phyloP scores from a whole-genome alignment of 108 stramenopile species.

The Cyclostephanos invisitatus region DNA sequence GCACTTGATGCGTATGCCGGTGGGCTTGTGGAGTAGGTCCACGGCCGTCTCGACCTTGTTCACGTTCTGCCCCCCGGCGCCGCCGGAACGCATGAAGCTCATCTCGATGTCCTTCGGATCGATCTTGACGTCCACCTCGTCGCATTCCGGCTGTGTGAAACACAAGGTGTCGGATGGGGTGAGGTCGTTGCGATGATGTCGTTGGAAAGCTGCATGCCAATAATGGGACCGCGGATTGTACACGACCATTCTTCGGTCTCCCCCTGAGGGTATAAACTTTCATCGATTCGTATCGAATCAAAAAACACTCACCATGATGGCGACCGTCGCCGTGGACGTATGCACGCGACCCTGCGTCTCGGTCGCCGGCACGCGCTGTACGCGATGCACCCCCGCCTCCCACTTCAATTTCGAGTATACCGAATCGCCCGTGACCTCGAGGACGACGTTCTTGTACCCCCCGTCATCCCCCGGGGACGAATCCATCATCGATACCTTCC shows the following conservation, averaged over 20 bases:
- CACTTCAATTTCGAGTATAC: conserved; percentile 92
- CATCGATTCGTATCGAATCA: too few species aligned
- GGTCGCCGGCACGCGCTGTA: conserved; percentile 97
- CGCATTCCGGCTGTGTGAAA: conserved; percentile 16
- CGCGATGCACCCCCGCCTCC: conserved; percentile 97
- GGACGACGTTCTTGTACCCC: conserved; percentile 87
- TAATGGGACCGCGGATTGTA: too few species aligned
- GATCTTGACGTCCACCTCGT: conserved; percentile 86
- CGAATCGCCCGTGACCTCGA: conserved; percentile 82
- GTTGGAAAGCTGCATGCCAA: too few species aligned
- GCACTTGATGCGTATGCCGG: conserved; percentile 94
- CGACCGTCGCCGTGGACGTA: conserved; percentile 95
- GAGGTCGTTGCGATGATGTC: too few species aligned
- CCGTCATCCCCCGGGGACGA: conserved; percentile 85
- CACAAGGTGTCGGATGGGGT: too few species aligned
- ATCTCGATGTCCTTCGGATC: conserved; percentile 86
- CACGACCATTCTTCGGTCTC: too few species aligned
- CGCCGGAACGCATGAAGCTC: conserved; percentile 89
- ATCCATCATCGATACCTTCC: conserved; percentile 81
- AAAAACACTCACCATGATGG: conserved; percentile 64
- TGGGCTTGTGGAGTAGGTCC: conserved; percentile 94
- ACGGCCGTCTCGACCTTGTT: conserved; percentile 99
- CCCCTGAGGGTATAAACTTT: too few species aligned
- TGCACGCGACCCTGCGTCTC: conserved; percentile 92
- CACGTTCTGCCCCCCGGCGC: conserved; percentile 99